Base-by-base conservation (phyloP, 306 rosid species). In the Cicer arietinum region DNA sequence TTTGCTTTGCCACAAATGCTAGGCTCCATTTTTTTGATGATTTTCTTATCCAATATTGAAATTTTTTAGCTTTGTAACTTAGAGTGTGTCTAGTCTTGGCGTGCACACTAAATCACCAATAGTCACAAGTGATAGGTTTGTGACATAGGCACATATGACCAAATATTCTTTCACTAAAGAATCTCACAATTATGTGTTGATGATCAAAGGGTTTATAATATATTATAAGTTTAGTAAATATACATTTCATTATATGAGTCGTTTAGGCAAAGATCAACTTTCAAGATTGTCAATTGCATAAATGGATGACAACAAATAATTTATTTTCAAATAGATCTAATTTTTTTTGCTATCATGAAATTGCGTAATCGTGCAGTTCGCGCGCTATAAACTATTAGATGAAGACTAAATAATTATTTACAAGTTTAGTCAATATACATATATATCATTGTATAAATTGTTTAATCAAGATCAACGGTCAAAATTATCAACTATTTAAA, bases 31-130 rank as follows among this genome's bases (percentile, higher is more conserved):
- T 75, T 75, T 75, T 11, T 54, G 75, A 85, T 89, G 75, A 84
- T 88, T 82, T 84, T 63, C 48, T 69, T 75, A 84, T 81, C 80
- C 85, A 73, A 64, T 67, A 71, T 56, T n/a, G 83, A 74, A 86
- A 17, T 12, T 35, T 17, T 81, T 66, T 66, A 40, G 57, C 71
- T 79, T 69, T 83, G 85, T 54, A 63, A 47, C 74, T 66, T 75
- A 44, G 79, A 37, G 77, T 17, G 47, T 56, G 73, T 76, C 67
- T 66, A n/a, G 76, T 52, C 52, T 77, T 42, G 82, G 89, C 84
- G 87, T 88, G 84, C 86, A 84, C 40, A 45, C 57, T 60, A 71
- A 64, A 65, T 65, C 80, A 76, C 47, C 53, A 16, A 67, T 53
- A 5, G 53, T 10, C 45, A 58, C 79, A 63, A 58, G 68, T 71